phyloP scores from a whole-genome alignment of 1,284 basidiomycete genomes.

The Tetrapyrgos nigripes region DNA sequence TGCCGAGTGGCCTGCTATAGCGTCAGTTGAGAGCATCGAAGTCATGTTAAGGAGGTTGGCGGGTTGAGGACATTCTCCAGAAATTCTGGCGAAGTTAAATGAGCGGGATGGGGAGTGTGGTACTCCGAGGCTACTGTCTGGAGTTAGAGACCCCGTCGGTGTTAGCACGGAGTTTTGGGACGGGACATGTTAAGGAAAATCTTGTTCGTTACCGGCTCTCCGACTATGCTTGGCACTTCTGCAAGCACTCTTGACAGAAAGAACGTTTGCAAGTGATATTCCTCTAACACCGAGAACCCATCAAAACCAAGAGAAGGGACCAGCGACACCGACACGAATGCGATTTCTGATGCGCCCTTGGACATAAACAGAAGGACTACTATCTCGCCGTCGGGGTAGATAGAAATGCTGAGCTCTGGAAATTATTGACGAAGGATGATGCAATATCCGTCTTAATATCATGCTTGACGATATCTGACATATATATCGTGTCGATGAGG shows the following conservation, averaged over 20 bases:
- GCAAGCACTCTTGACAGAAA: background rate
- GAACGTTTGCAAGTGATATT: background rate
- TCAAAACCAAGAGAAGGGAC: too few relatives aligned
- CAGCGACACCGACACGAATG: background rate
- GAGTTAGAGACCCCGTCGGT: background rate
- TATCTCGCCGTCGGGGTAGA: too few relatives aligned
- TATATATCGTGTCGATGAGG: too few relatives aligned
- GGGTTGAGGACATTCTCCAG: background rate
- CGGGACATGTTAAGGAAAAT: background rate
- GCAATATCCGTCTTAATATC: too few relatives aligned
- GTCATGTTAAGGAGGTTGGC: background rate
- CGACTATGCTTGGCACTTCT: background rate
- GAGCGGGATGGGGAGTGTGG: background rate
- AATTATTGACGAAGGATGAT: too few relatives aligned
- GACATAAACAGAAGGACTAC: too few relatives aligned
- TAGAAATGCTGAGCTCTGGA: too few relatives aligned
- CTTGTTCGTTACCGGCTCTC: background rate
- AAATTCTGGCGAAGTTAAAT: background rate
- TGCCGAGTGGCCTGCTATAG: conserved; percentile 73
- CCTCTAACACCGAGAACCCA: background rate
- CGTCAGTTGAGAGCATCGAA: conserved; percentile 51
- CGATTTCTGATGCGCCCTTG: too few relatives aligned
- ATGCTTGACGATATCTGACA: too few relatives aligned
- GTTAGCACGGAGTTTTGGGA: background rate
- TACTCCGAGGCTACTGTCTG: background rate